phyloP scores from a whole-genome alignment of 2,329 filamentous ascomycete genomes.

The Venturia oleaginea region DNA sequence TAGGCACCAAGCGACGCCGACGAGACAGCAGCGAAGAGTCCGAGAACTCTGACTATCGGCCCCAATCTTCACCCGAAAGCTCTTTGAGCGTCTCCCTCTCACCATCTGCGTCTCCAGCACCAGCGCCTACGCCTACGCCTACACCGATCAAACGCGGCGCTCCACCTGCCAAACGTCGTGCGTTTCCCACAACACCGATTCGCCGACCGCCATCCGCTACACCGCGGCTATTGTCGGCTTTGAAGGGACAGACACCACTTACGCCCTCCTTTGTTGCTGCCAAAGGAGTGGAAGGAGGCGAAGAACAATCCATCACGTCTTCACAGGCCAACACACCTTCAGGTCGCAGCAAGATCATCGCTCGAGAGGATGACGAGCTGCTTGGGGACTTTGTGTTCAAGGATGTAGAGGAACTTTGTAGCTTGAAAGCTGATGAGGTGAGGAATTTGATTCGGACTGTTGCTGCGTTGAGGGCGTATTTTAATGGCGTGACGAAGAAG shows the following conservation, averaged over 20 bases:
- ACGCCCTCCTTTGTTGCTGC: neutral
- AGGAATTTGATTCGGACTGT: neutral
- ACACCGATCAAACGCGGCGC: neutral
- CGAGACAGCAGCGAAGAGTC: neutral
- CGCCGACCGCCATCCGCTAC: neutral
- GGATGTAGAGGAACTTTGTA: neutral
- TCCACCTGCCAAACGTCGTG: neutral
- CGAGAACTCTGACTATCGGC: neutral
- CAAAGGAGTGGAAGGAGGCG: neutral
- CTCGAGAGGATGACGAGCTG: neutral
- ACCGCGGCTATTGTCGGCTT: neutral
- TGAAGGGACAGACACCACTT: neutral
- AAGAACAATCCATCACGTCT: neutral
- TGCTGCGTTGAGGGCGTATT: neutral
- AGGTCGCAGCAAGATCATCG: neutral
- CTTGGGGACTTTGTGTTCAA: neutral
- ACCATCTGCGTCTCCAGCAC: neutral
- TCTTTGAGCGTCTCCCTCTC: neutral
- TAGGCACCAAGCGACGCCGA: neutral
- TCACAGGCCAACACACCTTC: neutral
- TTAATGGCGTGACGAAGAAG: neutral
- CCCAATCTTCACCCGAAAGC: neutral
- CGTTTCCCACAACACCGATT: neutral
- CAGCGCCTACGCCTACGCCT: neutral
- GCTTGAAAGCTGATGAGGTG: neutral